Base-by-base conservation (phyloP, 306 rosid genomes). In the Quercus robur region DNA sequence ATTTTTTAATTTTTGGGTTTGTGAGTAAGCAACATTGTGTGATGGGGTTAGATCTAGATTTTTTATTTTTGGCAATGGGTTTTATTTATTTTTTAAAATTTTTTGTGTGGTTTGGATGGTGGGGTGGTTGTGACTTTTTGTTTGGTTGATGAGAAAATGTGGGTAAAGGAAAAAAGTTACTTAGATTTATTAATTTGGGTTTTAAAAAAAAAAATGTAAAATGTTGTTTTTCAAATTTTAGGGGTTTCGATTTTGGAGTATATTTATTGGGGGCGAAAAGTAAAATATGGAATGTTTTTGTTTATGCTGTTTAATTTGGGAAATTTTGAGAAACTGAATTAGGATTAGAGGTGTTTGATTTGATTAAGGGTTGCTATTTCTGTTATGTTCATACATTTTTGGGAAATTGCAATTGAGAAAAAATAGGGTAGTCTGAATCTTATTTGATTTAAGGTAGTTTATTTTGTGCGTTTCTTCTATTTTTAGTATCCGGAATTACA, bases 1-100 rank as follows among this genome's bases (percentile, higher is more conserved):
- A 13, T 21, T 5, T 33, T 33, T 6, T 18, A 18, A 5, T 30
- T 30, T 64, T 64, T 49, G 54, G 54, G 71, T 83, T 82, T 76
- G 7, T 82, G 56, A 77, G 52, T 70, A 71, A 70, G 75, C 71
- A 66, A 86, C 89, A 88, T 81, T 87, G 86, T 71, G 59, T 59
- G 51, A 31, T 12, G 25, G 82, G 58, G 30, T 52, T 81, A 76
- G 97, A 91, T 93, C 93, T 91, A 81, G 83, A 79, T 85, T 66
- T 63, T 57, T 75, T 80, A 66, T 68, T 49, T 49, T 49, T 49
- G 54, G 54, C 46, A 41, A 41, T 75, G 28, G 49, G 10, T 63
- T 17, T 4, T 64, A 30, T 23, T 73, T 30, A 10, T 14, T n/a
- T 4, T 35, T 75, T 71, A 15, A 6, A 6, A 59, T 64, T 74